Base-by-base conservation (phyloP, 78 protist species). In the Dictyostelium firmibasis region DNA sequence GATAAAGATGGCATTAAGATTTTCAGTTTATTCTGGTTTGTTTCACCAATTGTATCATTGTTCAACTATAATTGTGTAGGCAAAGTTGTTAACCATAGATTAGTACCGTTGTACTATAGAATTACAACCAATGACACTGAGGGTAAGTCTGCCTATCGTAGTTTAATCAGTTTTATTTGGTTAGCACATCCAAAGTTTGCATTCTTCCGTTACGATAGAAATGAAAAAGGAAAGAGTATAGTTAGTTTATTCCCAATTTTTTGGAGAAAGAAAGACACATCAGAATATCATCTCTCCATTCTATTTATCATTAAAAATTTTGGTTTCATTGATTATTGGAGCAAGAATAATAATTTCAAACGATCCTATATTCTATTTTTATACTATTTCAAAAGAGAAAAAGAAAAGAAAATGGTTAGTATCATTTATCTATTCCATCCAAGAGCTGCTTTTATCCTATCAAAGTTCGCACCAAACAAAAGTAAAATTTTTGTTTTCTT, bases 151-250 rank as follows among this genome's bases (percentile, higher is more conserved):
- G 60, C 60, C 11, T 77, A 77, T 77, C 38, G 36, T 35, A 81
- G 75, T 31, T 4, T 35, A 0, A 18, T 89, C 33, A 27, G 81
- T 11, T 29, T 89, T 5, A 29, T 89, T 44, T 89, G 94, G 94
- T 8, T 89, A 4, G 86, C 36, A 7, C 94, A 89, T 69, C 94
- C 94, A 78, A 76, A 23, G 11, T 41, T 89, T 70, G 41, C 88
- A 2, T 27, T 89, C 27, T 27, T 62, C 50, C 67, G 94, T 11
- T 44, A n/a, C 6, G 35, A 81, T 14, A 64, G 72, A 23, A n/a
- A 57, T 20, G 9, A 57, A 0, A 27, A 67, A 16, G 27, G 38
- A 3, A 44, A 35, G 35, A 57, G 53, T 13, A 64, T 89, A 0
- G 20, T 81, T 10, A 29, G 76, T 8, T 0, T 89, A 11, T 89